Base-by-base conservation (phyloP, 805 yeast genomes). In the Ogataea nitratoaversa region DNA sequence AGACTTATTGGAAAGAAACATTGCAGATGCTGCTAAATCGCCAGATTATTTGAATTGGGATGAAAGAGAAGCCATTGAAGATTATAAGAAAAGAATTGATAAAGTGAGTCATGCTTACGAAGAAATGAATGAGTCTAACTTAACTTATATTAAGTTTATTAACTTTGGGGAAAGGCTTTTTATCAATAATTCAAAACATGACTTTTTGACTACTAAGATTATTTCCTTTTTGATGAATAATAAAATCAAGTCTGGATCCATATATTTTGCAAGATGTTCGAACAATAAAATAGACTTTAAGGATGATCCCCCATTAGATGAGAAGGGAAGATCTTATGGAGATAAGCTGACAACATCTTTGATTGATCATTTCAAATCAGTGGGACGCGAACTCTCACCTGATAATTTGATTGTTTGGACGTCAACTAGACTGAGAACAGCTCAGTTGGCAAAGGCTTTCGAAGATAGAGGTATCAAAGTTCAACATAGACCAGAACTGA, bases 181-280 rank as follows among this genome's bases (percentile, higher is more conserved):
- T 33, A 74, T 90, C 43, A 84, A 87, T 64, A 79, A 85, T 56
- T 80, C 90, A 30, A 83, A 84, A 48, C 78, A 87, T 54, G 97
- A 96, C 14, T 93, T 91, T 60, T 71, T 93, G 60, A 80, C 88
- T 44, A 88, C 91, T 59, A 84, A 93, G 56, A 93, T 93, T 37
- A 89, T 93, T 19, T 88, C 87, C 60, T 93, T 87, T 62, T 70
- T 93, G 59, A 86, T 93, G 88, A 93, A 93, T 65, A 74, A 93
- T 11, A 77, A 91, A 50, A 84, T 88, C 55, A 87, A 88, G 59
- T 72, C 78, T 37, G 97, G 98, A 0, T 79, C 90, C 22, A 87
- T 93, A n/a, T 93, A 80, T 61, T 89, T 93, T 66, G 96, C 98
- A 1, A 69, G 95, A 46, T 85, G 93, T 60, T 79, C 83, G 9